Base-by-base conservation (phyloP, 1,284 basidiomycete species). In the Mycena citricolor region DNA sequence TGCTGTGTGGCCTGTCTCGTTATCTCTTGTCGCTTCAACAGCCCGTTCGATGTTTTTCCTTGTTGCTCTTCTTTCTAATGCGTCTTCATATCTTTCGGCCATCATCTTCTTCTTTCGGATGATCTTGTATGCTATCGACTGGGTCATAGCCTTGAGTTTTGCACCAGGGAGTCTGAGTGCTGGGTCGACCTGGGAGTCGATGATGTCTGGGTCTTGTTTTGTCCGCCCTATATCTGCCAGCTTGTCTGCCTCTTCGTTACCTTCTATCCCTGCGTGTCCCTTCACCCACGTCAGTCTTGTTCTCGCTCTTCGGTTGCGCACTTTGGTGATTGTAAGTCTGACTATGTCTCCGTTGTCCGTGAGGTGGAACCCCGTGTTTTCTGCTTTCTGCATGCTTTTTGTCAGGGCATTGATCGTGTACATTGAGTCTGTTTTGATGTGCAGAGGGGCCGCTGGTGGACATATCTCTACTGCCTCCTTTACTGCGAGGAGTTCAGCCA, bases 241-340 rank as follows among this genome's bases (percentile, higher is more conserved):
- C 8, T 28, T 10, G 39, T 60, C 58, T 1, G 56, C 57, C 10
- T 4, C 39, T 35, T 54, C 49, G 28, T 57, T 56, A 4, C 57
- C 46, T 10, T 7, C 12, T 19, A 32, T 32, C 1, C 54, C 54
- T 2, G 23, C 14, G 36, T 59, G 57, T 2, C 57, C 57, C 43
- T 58, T 57, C 0, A 58, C 53, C 55, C 56, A 56, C n/a, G 36
- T 7, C 2, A 58, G 17, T n/a, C 13, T 37, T 11, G 54, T 57
- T 13, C 7, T 8, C 8, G 52, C 51, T 11, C 24, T 32, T 30
- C 56, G 16, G n/a, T 25, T 19, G 29, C 48, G 28, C 2, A 55
- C 20, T 4, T 30, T 28, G 1, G 46, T 40, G 5, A 46, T 43
- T 3, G 49, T 47, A 5, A 36, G 29, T 14, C 36, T 6, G 13